Evolutionary conservation across 208 protist species (phyloP).

Genomic region (Leishmania turanica): DNA sequence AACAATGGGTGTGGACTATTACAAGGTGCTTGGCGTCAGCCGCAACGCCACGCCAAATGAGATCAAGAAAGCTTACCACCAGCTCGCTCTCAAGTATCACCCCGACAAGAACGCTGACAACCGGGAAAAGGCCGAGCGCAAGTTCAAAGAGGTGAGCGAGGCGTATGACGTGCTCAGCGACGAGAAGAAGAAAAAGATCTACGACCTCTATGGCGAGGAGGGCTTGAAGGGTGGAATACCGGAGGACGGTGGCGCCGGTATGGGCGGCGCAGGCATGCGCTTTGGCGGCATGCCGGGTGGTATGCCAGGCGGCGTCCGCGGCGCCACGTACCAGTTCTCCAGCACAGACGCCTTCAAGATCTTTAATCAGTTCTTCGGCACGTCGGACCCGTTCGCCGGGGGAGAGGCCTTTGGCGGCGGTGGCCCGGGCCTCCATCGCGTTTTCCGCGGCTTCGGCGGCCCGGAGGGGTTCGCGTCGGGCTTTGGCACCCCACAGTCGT

Average conservation of each 20-base stretch:
- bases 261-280: constrained; percentile 63
- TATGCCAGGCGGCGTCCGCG: constrained; percentile 42
- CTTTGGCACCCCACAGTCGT: constrained; percentile 90
- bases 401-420: constrained; percentile 89
- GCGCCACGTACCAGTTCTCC: constrained; percentile 65
- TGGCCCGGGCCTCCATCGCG: constrained; percentile 74
- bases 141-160: constrained; percentile 94
- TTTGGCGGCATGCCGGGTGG: constrained; percentile 63
- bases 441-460: constrained; percentile 85
- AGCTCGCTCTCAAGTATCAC: constrained; percentile 92
- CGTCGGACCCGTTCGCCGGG: constrained; percentile 84
- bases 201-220: constrained; percentile 98
- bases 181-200: constrained; percentile 95
- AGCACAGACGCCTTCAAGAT: constrained; percentile 87
- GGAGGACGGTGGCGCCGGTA: constrained; percentile 46
- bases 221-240: constrained; percentile 92
- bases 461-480: constrained; percentile 66
- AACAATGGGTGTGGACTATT: constrained; percentile 83
- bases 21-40: constrained; percentile 82
- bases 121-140: constrained; percentile 82
- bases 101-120: constrained; percentile 93
- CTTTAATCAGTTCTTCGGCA: constrained; percentile 83
- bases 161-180: constrained; percentile 98
- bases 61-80: constrained; percentile 93
- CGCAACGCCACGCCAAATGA: constrained; percentile 73